These are phyloP conservation scores for Platanthera guangdongensis DNA, from an alignment of 106 monocot species.

Conservation along the genomic window DNA sequence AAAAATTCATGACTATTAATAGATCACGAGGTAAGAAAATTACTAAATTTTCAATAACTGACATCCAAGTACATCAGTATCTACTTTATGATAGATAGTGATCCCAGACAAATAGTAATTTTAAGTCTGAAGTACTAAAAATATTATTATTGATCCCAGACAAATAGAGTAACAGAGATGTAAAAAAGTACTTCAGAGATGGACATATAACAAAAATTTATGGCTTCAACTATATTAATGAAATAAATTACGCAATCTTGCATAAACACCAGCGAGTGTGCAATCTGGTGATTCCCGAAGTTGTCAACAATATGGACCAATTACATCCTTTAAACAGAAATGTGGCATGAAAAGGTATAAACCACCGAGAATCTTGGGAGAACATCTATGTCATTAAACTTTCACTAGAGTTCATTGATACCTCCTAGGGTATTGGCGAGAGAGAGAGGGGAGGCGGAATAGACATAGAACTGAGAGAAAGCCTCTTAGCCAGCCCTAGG, in stretches of 20 bases:
- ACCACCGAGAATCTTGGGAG: not conserved
- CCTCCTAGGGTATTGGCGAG: too few relatives aligned
- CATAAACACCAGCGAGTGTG: not conserved
- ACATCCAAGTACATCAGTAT: not conserved
- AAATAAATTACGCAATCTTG: not conserved
- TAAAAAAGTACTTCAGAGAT: not conserved
- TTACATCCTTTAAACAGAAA: not conserved
- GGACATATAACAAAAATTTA: not conserved
- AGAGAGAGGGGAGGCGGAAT: too few relatives aligned
- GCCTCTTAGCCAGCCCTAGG: too few relatives aligned
- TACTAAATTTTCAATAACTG: too few relatives aligned
- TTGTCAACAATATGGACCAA: not conserved
- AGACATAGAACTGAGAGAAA: too few relatives aligned
- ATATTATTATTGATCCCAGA: constrained; percentile 1
- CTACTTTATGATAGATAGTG: not conserved
- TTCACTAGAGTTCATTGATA: not conserved
- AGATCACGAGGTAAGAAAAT: not conserved
- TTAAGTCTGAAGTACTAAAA: not conserved
- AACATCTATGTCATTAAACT: not conserved
- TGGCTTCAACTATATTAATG: not conserved
- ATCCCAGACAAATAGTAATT: not conserved
- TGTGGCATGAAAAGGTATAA: not conserved
- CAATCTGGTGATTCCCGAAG: not conserved
- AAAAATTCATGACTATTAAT: not conserved
- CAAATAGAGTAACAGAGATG: not conserved